Evolutionary conservation across 371 early-diverging fungal genomes (phyloP), one percentile per base, ranked within the genome.

Genomic region (Mortierella sp.): DNA sequence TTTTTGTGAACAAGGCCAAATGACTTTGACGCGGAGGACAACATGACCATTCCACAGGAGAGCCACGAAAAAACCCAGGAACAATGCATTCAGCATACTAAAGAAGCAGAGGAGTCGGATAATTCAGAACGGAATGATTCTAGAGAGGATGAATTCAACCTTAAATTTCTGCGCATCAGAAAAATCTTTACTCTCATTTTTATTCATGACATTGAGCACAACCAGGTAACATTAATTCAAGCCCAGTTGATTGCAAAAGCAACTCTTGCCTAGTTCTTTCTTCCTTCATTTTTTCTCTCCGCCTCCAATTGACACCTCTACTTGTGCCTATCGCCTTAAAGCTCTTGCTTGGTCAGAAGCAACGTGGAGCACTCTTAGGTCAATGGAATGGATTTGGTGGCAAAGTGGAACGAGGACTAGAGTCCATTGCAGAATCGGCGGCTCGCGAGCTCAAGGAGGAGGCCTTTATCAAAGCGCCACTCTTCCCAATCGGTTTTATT

Each of bases 371-470:
- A 4, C 51, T 79, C 14, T 30, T 70, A 24, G 79, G 79, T 9
- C 79, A 79, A 64, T 79, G 79, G 79, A 79, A 79, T 43, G 79
- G 79, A 37, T 79, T 79, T 74, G 79, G 79, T 39, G 79, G 79
- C 66, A 79, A 79, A 49, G 79, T 79, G 47, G 74, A 79, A 24
- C 49, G 55, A n/a, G 68, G 65, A 14, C 52, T 73, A 1, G 73
- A 77, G n/a, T 35, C 70, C 0, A 35, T 70, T 24, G 30, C 43
- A n/a, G 74, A 69, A 39, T 79, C 79, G 5, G 79, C 79, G 14
- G 71, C 61, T n/a, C 74, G 79, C 0, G 79, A 79, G 28, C 68
- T 79, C 5, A 5, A 63, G 10, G 79, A 79, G 55, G 79, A 79
- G 18, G 79, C 79, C 12, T 70, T 73, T 40, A 18, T 79, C 32